Evolutionary conservation across 345 rosid species (phyloP), one percentile per base, ranked within the genome.

Genomic region (Salix viminalis): DNA sequence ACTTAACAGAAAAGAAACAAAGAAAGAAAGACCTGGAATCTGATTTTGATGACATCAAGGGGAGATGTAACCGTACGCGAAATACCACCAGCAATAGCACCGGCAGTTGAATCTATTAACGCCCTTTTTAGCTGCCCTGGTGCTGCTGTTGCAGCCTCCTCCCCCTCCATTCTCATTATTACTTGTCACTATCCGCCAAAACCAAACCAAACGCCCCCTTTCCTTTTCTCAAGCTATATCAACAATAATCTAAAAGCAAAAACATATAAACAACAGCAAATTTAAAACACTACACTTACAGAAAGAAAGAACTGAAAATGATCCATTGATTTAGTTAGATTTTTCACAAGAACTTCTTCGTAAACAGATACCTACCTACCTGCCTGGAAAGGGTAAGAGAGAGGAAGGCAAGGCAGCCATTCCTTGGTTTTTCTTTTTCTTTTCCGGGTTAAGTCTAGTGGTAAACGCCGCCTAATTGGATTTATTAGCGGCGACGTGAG

Each of bases 1-100:
- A 5, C 3, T 37, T 18, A 2, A 24, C 7, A 69, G 15, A 41
- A 71, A 69, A 41, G 12, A 39, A 39, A 39, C 12, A 39, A 39
- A 10, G 16, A 74, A 26, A 18, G 52, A 75, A 15, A 3, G 18
- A 94, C 99, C 99, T 96, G 99, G 78, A 96, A 93, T 83, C 99
- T 86, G 79, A 96, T 96, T 85, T 96, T 93, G 77, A 96, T 96
- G 73, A 96, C 99, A 86, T 96, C 99, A 66, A 96, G 97, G 13
- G 99, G 99, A 39, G 99, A 96, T 19, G 99, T 96, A 11, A 96
- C 90, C 0, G 97, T 88, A 32, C 99, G 96, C 1, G 98, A 92
- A 71, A 96, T 79, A 30, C 79, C 94, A 68, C 98, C 99, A 2
- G 99, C 81, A 34, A 90, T 62, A 1, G 99, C 97, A 4, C 99